These are phyloP conservation scores for Clonostachys chloroleuca DNA, from an alignment of 2,329 filamentous ascomycete species.

Conservation along the genomic window DNA sequence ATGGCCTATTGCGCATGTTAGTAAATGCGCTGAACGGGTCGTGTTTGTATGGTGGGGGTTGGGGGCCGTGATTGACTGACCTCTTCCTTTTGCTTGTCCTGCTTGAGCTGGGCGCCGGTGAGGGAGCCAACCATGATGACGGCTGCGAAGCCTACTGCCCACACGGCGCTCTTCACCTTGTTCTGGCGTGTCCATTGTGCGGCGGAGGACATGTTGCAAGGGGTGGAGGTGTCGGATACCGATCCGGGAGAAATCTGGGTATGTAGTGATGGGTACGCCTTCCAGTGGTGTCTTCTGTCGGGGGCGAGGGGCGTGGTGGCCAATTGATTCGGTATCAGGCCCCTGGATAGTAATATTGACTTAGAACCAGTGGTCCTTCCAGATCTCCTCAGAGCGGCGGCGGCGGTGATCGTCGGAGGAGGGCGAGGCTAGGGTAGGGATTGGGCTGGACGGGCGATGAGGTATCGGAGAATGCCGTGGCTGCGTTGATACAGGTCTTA, in stretches of 20 bases:
- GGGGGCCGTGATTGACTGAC: conserved; percentile 15
- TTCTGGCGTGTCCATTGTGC: not conserved
- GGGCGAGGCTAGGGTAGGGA: too few species aligned
- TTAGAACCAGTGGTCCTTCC: not conserved
- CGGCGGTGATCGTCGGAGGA: not conserved
- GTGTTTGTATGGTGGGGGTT: not conserved
- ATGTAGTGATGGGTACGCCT: not conserved
- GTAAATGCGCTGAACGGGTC: not conserved
- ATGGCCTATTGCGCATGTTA: conserved; percentile 6
- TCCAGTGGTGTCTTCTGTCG: not conserved
- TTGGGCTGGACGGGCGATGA: too few species aligned
- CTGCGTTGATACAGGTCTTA: too few species aligned
- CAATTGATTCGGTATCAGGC: not conserved
- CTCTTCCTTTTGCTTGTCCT: conserved; percentile 38
- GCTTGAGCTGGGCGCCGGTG: conserved; percentile 45
- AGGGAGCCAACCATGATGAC: conserved; percentile 40
- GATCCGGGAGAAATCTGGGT: not conserved
- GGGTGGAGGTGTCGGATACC: too few species aligned
- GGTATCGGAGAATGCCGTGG: too few species aligned
- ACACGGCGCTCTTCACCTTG: conserved; percentile 4
- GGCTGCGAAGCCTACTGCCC: conserved; percentile 38
- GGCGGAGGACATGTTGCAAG: too few species aligned
- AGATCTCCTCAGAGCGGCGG: not conserved
- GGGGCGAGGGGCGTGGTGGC: too few species aligned
- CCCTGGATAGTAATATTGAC: not conserved